phyloP scores from a whole-genome alignment of 371 early-diverging fungal species.

The Rhizopus delemar region DNA sequence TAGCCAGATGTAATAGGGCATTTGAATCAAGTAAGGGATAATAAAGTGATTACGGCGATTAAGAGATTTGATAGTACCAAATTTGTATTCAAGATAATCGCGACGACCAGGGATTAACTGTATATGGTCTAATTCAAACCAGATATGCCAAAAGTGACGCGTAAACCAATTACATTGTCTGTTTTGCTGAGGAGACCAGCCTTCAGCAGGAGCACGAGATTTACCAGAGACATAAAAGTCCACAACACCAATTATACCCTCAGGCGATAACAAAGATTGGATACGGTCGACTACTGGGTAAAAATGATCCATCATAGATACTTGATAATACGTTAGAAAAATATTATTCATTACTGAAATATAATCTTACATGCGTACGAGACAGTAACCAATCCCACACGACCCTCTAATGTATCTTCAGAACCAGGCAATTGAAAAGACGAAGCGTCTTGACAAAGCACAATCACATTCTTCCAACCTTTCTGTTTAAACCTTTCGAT shows the following conservation, averaged over 20 bases:
- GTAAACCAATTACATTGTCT: constrained; percentile 77
- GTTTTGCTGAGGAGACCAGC: constrained; percentile 53
- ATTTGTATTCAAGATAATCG: constrained; percentile 82
- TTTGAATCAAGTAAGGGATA: constrained; percentile 70
- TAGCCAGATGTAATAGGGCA: constrained; percentile 87
- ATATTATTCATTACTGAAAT: background rate
- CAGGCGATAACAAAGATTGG: constrained; percentile 59
- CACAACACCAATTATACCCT: constrained; percentile 76
- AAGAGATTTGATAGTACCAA: constrained; percentile 74
- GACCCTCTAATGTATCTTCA: constrained; percentile 52
- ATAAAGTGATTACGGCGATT: constrained; percentile 78
- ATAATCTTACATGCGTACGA: constrained; percentile 72
- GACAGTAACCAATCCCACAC: constrained; percentile 77
- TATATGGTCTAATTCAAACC: constrained; percentile 82
- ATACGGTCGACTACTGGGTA: constrained; percentile 75
- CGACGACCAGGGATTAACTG: constrained; percentile 77
- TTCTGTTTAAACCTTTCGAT: constrained; percentile 67
- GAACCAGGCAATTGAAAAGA: constrained; percentile 65
- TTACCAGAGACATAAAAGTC: constrained; percentile 79
- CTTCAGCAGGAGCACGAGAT: constrained; percentile 57
- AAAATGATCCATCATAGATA: constrained; percentile 83
- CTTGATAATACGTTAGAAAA: constrained; percentile 11
- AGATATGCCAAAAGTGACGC: constrained; percentile 79
- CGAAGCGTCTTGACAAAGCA: constrained; percentile 80
- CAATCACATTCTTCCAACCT: constrained; percentile 81